Conservation (phyloP, 345 rosid genomes). For the Corchorus olitorius region DNA sequence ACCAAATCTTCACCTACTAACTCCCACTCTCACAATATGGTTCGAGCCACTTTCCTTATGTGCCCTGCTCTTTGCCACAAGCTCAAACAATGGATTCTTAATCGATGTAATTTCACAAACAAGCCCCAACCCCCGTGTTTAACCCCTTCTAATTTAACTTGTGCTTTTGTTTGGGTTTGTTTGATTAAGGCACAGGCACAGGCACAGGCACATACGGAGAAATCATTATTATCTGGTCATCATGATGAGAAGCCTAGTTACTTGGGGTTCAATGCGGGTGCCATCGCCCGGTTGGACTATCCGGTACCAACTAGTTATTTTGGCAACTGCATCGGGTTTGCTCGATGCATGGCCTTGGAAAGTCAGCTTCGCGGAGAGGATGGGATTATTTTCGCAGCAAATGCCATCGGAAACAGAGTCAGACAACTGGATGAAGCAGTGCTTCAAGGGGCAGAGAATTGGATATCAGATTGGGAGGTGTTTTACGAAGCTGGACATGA, state of each 20-base stretch:
- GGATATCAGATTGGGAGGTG: slow-evolving; percentile 13
- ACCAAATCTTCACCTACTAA: background rate
- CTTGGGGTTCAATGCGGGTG: slow-evolving; percentile 17
- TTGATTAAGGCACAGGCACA: background rate
- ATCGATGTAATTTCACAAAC: slow-evolving; percentile 3
- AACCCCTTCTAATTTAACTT: slow-evolving; percentile 12
- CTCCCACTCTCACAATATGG: background rate
- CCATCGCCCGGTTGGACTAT: slow-evolving; percentile 1
- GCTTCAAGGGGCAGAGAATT: slow-evolving; percentile 8
- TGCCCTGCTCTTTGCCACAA: slow-evolving; percentile 12
- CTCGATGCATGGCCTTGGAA: background rate
- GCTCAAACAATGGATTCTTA: slow-evolving; percentile 5
- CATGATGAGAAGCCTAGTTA: background rate
- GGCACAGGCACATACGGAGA: no score
- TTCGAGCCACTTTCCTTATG: slow-evolving; percentile 17
- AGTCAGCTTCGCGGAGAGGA: slow-evolving; percentile 3
- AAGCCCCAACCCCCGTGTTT: background rate
- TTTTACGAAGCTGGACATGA: slow-evolving; percentile 13
- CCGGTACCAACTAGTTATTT: background rate
- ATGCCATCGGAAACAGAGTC: slow-evolving; percentile 6
- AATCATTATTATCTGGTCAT: no score
- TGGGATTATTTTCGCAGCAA: slow-evolving; percentile 12
- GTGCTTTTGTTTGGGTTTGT: slow-evolving; percentile 4
- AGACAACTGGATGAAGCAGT: background rate
- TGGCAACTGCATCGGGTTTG: slow-evolving; percentile 21